Conservation (phyloP, 192 early-diverging fungal species). For the Geranomyces michiganensis region DNA sequence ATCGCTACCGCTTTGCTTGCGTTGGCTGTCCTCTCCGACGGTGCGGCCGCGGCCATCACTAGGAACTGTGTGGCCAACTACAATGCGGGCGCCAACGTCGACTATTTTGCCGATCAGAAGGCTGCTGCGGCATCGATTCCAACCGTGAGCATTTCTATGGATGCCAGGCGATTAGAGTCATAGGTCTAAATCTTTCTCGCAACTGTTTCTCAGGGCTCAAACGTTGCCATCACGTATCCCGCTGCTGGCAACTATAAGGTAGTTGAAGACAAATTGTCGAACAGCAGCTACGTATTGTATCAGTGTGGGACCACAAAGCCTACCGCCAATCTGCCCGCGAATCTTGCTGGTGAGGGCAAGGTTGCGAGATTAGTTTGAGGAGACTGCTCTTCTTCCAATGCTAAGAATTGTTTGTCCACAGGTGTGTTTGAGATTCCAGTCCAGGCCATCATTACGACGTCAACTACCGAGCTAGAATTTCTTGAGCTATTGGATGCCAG, state of each 20-base stretch:
- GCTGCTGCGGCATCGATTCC: not conserved
- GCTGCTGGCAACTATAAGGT: not conserved
- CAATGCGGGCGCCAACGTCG: not conserved
- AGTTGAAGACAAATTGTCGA: not conserved
- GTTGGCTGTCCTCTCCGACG: not conserved
- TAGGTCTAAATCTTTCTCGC: not conserved
- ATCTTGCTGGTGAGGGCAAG: not conserved
- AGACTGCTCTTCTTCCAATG: too few species aligned
- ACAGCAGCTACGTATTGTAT: not conserved
- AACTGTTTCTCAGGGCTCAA: not conserved
- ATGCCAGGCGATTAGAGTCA: too few species aligned
- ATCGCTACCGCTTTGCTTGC: not conserved
- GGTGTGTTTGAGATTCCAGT: not conserved
- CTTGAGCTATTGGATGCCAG: conserved; percentile 5
- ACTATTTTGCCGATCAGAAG: not conserved
- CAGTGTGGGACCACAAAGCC: conserved; percentile 1
- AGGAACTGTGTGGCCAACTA: not conserved
- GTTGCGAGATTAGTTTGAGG: not conserved
- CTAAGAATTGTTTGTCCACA: not conserved
- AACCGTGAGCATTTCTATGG: not conserved
- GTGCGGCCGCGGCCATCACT: not conserved
- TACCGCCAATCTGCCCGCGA: not conserved
- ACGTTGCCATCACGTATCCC: conserved; percentile 1
- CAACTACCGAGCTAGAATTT: not conserved
- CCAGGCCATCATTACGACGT: not conserved